Conservation (phyloP, 2,329 filamentous ascomycete genomes). For the Penicillium aurantiogriseum region DNA sequence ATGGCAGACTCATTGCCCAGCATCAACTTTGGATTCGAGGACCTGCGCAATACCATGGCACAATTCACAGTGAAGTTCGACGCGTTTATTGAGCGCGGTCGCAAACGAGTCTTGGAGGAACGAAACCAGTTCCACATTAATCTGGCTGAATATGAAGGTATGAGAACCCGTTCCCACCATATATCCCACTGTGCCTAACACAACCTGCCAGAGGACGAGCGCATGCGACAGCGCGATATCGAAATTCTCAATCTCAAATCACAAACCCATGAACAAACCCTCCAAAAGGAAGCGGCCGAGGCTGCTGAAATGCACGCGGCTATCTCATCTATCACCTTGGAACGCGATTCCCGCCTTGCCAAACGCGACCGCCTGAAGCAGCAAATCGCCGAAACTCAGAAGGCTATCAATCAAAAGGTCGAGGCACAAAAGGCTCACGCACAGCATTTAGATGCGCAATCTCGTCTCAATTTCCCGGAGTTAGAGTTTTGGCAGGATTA, state of each 20-base stretch:
- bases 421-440: constrained; percentile 53
- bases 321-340: constrained; percentile 55
- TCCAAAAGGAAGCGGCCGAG: constrained; percentile 61
- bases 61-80: constrained; percentile 90
- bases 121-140: constrained; percentile 91
- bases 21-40: constrained; percentile 94
- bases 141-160: constrained; percentile 86
- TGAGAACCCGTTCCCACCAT: background rate
- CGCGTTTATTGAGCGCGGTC: constrained; percentile 85
- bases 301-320: constrained; percentile 61
- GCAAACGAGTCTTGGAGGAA: constrained; percentile 87
- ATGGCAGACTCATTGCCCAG: constrained; percentile 72
- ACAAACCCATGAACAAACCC: constrained; percentile 54
- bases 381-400: constrained; percentile 54
- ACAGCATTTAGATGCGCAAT: constrained; percentile 75
- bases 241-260: constrained; percentile 66
- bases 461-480: constrained; percentile 86
- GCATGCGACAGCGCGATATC: constrained; percentile 83
- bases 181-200: constrained; percentile 1
- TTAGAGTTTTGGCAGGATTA: constrained; percentile 95
- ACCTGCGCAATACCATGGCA: constrained; percentile 90
- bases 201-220: constrained; percentile 71
- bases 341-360: constrained; percentile 55
- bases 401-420: constrained; percentile 46
- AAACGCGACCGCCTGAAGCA: constrained; percentile 56